Conservation (phyloP, 2,329 filamentous ascomycete genomes). For the Celoporthe dispersa region DNA sequence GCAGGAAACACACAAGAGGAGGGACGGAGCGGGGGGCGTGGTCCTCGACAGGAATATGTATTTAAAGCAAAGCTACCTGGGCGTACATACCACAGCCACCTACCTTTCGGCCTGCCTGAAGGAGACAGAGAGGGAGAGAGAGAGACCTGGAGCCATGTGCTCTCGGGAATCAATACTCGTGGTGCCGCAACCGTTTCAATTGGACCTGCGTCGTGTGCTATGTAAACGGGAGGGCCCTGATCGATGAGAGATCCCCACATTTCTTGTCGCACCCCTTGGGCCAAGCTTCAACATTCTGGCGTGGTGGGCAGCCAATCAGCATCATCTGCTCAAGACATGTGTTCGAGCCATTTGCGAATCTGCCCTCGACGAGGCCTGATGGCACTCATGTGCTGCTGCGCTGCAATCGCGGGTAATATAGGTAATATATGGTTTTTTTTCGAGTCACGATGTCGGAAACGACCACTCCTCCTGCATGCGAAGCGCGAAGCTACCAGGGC, state of each 20-base stretch:
- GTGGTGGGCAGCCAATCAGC: conserved; percentile 28
- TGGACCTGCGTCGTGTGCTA: not conserved
- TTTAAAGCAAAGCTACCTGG: conserved; percentile 1
- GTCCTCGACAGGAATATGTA: conserved; percentile 15
- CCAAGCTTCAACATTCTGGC: conserved; percentile 6
- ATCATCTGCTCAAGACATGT: conserved; percentile 22
- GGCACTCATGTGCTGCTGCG: not conserved
- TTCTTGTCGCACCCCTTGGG: conserved; percentile 1
- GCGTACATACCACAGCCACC: not conserved
- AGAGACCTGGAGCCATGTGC: not conserved
- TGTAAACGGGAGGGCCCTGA: conserved; percentile 15
- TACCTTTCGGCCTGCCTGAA: conserved; percentile 6
- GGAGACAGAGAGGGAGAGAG: not conserved
- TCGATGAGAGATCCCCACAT: conserved; percentile 17
- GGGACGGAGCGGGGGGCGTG: not conserved
- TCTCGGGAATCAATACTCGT: not conserved
- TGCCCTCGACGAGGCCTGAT: not conserved
- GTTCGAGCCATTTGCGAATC: conserved; percentile 25
- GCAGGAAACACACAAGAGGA: not conserved
- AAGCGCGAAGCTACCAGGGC: too few species aligned
- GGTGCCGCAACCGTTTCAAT: not conserved
- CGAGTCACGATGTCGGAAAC: conserved; percentile 1
- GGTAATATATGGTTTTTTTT: not conserved
- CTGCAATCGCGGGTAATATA: not conserved
- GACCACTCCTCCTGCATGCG: not conserved